phyloP scores from a whole-genome alignment of 2,329 filamentous ascomycete genomes.

The Paraphoma chrysanthemicola region DNA sequence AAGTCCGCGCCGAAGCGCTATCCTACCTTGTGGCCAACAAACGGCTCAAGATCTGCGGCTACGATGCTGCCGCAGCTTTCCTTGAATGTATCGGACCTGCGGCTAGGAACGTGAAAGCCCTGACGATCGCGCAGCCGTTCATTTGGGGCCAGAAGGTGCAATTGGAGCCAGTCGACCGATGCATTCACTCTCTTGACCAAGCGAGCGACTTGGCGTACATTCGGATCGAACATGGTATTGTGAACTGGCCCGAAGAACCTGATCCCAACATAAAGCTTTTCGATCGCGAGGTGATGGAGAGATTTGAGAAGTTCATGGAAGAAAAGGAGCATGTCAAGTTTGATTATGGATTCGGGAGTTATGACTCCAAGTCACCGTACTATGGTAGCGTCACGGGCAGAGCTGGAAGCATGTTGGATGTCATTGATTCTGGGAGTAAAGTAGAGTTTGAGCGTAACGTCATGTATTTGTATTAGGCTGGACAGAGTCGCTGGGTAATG shows the following conservation, averaged over 20 bases:
- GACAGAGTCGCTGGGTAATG: background rate
- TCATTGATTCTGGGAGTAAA: background rate
- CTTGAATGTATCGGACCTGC: constrained; percentile 7
- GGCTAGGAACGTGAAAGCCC: constrained; percentile 4
- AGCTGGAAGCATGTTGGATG: background rate
- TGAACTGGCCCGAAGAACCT: background rate
- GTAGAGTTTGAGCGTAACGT: background rate
- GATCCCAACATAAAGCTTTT: background rate
- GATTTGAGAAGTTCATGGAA: background rate
- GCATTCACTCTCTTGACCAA: background rate
- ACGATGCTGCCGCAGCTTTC: constrained; percentile 13
- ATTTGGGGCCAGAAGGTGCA: background rate
- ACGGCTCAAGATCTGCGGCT: constrained; percentile 9
- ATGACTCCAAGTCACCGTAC: background rate
- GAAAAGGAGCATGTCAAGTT: background rate
- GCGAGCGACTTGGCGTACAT: background rate
- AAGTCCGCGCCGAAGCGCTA: constrained; percentile 29
- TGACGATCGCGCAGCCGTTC: background rate
- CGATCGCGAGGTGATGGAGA: background rate
- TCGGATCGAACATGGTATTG: background rate
- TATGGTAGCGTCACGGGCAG: background rate
- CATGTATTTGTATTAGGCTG: background rate
- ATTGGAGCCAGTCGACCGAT: background rate
- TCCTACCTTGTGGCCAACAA: constrained; percentile 25
- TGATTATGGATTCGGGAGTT: background rate